Percentiles rank a stretch among this genome's conserved stretches.
Evolutionary conservation across 2,329 filamentous ascomycete genomes (phyloP).

Genomic region (Fusarium solani-melongenae): DNA sequence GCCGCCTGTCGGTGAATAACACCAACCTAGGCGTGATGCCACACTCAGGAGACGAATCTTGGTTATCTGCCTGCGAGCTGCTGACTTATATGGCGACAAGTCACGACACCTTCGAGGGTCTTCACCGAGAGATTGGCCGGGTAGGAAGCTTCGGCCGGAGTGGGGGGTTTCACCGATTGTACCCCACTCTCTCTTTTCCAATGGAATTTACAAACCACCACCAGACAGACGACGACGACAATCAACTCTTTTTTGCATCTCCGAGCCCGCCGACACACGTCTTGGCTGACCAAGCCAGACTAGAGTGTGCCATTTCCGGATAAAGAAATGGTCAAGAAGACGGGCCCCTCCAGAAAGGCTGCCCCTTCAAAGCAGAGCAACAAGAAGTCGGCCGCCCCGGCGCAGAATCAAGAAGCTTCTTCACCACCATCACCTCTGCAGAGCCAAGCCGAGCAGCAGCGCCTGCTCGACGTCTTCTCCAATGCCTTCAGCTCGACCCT

Average conservation of each 20-base stretch:
- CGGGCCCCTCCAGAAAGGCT: constrained; percentile 35
- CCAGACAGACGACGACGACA: constrained; percentile 3
- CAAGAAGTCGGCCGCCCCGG: constrained; percentile 29
- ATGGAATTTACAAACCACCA: not conserved
- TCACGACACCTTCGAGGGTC: not conserved
- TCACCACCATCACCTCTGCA: constrained; percentile 24
- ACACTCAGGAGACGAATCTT: constrained; percentile 7
- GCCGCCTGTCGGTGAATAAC: constrained; percentile 8
- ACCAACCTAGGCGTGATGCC: constrained; percentile 16
- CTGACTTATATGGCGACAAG: constrained; percentile 5
- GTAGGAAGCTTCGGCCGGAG: constrained; percentile 20
- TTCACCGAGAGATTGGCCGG: constrained; percentile 13
- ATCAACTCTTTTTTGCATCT: not conserved
- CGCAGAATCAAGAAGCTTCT: constrained; percentile 10
- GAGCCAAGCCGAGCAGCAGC: constrained; percentile 64
- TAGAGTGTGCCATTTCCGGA: not conserved
- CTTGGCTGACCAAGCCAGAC: constrained; percentile 9
- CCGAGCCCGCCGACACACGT: not conserved
- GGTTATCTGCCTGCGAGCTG: constrained; percentile 16
- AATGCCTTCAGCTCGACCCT: constrained; percentile 68
- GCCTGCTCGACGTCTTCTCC: constrained; percentile 78
- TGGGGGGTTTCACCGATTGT: constrained; percentile 30
- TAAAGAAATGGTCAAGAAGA: constrained; percentile 42
- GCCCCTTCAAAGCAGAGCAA: constrained; percentile 21
- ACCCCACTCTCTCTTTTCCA: constrained; percentile 17